phyloP scores from a whole-genome alignment of 2,329 filamentous ascomycete species.

The Dendryphion nanum region DNA sequence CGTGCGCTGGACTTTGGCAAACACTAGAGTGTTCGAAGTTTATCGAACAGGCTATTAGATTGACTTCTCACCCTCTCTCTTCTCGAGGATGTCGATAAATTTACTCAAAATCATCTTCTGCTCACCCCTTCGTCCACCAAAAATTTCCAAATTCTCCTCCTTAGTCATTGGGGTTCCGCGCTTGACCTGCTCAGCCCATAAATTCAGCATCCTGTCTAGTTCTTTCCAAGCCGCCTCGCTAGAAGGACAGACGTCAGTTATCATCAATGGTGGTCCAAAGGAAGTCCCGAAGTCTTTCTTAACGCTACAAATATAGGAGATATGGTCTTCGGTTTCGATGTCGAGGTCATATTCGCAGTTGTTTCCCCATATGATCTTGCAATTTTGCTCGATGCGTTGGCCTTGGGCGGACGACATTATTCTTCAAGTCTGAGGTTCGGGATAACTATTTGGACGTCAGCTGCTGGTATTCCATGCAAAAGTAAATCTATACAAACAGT shows the following conservation, averaged over 20 bases:
- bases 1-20: no score
- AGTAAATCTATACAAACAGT: no score
- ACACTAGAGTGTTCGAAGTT: no score
- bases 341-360: constrained; percentile 13
- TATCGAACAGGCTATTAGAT: no score
- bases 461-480: no score
- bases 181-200: constrained; percentile 10
- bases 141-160: constrained; percentile 10
- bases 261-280: constrained; percentile 12
- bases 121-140: constrained; percentile 3
- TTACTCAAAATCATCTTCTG: constrained; percentile 1
- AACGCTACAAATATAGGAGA: constrained; percentile 1
- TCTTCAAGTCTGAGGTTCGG: no score
- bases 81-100: constrained; percentile 2
- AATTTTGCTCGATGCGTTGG: constrained; percentile 5
- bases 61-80: no score
- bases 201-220: constrained; percentile 12
- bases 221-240: constrained; percentile 12
- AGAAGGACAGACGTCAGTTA: constrained; percentile 8
- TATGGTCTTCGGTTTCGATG: constrained; percentile 14
- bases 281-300: constrained; percentile 5
- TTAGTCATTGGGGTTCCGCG: constrained; percentile 34
- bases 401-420: neutral
- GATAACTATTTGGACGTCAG: no score
- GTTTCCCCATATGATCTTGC: constrained; percentile 15